Conservation (phyloP, 306 rosid genomes). For the Betula pendula region DNA sequence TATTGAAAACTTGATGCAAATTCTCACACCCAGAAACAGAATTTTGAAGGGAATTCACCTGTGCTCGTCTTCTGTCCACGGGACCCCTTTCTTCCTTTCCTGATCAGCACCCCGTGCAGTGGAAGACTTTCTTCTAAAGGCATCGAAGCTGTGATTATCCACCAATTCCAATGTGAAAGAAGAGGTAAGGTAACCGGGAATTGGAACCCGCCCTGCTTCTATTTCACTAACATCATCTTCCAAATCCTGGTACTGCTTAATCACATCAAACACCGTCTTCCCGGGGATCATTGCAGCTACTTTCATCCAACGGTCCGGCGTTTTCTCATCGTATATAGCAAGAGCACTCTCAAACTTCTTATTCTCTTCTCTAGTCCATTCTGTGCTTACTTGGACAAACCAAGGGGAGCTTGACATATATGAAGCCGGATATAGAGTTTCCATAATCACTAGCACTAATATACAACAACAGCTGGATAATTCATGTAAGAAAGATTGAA, state of each 20-base stretch:
- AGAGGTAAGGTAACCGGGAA: constrained; percentile 71
- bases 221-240: constrained; percentile 80
- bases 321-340: constrained; percentile 72
- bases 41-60: constrained; percentile 42
- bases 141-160: constrained; percentile 58
- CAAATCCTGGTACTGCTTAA: constrained; percentile 77
- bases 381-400: constrained; percentile 52
- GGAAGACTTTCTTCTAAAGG: constrained; percentile 49
- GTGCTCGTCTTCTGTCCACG: constrained; percentile 91
- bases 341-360: constrained; percentile 89
- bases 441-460: constrained; percentile 47
- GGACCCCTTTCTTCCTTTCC: constrained; percentile 75
- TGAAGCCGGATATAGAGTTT: constrained; percentile 54
- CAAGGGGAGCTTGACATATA: constrained; percentile 43
- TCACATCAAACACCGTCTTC: constrained; percentile 75
- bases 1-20: neutral
- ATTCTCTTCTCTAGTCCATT: constrained; percentile 92
- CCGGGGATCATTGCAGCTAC: constrained; percentile 90
- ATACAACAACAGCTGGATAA: constrained; percentile 4
- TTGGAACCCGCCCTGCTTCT: constrained; percentile 77
- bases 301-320: constrained; percentile 72
- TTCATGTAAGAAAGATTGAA: constrained; percentile 20
- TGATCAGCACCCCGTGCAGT: constrained; percentile 58
- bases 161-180: constrained; percentile 62
- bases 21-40: neutral